Evolutionary conservation across 2,329 filamentous ascomycete genomes (phyloP), one percentile per base, ranked within the genome.

Genomic region (Penicillium sp.): DNA sequence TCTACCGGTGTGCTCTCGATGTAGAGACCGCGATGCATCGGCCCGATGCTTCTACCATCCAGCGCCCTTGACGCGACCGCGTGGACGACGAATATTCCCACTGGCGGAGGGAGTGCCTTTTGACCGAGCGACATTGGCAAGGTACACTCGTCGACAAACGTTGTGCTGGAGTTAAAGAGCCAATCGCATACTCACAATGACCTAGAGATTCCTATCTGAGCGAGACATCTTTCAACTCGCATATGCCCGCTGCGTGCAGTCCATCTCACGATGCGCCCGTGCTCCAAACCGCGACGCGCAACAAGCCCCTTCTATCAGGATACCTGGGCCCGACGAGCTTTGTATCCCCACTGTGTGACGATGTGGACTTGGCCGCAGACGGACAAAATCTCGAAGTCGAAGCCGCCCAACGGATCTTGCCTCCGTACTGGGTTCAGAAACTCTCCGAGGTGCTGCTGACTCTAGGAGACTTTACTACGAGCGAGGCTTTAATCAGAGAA

Each of bases 251-350:
- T 27, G 18, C 11, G 31, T 17, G 20, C n/a, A n/a, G n/a, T n/a
- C n/a, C n/a, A n/a, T n/a, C n/a, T n/a, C 25, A 40, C 9, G 46
- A 38, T 17, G 29, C 4, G 30, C 37, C 2, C 34, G 30, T 9
- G 36, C 6, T 15, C 15, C 6, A 10, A 15, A 15, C 19, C 26
- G 27, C 47, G 26, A 17, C 34, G 8, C 33, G 43, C 16, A 41
- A 42, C 26, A 37, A 50, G 8, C 43, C 57, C 13, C 36, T 57
- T 2, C 39, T 53, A 7, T 45, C 56, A 8, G 55, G 60, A 6
- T 63, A 65, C 20, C 49, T 64, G n/a, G 62, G 62, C 7, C 61
- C 62, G 3, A 64, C 56, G 2, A 65, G 61, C 36, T 63, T 62
- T 39, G 52, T 63, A 1, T 54, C 59, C 4, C 46, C 51, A 2